Conservation (phyloP, 345 rosid genomes). For the Sisymbrium irio region DNA sequence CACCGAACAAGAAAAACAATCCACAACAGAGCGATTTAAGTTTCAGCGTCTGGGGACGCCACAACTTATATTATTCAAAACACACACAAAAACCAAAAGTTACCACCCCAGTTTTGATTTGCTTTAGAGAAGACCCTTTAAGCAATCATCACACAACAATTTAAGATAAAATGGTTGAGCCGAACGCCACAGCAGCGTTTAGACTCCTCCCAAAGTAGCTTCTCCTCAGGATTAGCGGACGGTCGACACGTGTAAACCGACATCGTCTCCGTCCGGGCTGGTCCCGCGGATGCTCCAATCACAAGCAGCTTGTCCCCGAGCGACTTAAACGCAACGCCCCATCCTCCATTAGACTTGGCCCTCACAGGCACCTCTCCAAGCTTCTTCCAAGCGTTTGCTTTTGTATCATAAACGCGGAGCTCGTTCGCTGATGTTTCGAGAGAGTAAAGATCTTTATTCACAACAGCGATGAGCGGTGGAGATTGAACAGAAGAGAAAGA, state of each 20-base stretch:
- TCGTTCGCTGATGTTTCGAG: constrained; percentile 66
- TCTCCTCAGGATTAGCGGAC: constrained; percentile 25
- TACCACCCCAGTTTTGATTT: neutral
- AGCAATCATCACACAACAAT: constrained; percentile 84
- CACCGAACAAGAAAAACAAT: neutral
- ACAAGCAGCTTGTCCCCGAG: constrained; percentile 76
- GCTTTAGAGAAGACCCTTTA: constrained; percentile 20
- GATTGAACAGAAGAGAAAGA: constrained; percentile 56
- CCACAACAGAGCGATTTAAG: constrained; percentile 11
- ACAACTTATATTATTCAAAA: constrained; percentile 18
- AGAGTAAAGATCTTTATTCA: constrained; percentile 63
- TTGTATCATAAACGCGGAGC: constrained; percentile 58
- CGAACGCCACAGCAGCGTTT: constrained; percentile 47
- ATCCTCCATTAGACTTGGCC: constrained; percentile 66
- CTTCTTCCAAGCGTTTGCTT: constrained; percentile 63
- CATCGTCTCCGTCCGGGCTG: constrained; percentile 48
- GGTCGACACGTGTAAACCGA: constrained; percentile 75
- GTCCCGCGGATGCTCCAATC: constrained; percentile 57
- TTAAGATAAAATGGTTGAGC: constrained; percentile 68
- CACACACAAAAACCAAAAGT: neutral
- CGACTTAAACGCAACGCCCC: constrained; percentile 96
- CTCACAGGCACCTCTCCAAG: constrained; percentile 73
- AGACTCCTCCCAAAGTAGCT: constrained; percentile 59
- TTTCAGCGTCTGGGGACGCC: constrained; percentile 16
- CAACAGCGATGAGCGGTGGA: constrained; percentile 81